Conservation (phyloP, 2,329 filamentous ascomycete species). For the Xylaria sp. region DNA sequence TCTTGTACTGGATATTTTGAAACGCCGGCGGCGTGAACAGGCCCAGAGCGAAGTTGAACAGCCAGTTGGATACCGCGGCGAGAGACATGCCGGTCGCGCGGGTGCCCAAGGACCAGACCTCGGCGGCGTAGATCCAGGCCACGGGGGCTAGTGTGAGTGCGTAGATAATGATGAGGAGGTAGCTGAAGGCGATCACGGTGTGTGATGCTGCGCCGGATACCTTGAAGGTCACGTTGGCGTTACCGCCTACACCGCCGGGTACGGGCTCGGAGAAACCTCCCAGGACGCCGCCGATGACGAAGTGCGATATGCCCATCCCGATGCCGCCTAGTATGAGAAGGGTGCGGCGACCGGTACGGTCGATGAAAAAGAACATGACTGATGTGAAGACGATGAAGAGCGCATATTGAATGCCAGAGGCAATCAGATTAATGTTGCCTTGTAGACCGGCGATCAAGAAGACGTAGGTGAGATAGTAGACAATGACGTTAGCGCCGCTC, state of each 20-base stretch:
- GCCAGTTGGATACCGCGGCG: constrained; percentile 58
- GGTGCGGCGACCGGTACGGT: constrained; percentile 64
- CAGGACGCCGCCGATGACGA: constrained; percentile 59
- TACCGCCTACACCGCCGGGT: constrained; percentile 52
- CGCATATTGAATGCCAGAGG: constrained; percentile 61
- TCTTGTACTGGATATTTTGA: constrained; percentile 61
- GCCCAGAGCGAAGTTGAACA: constrained; percentile 66
- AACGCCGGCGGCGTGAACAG: constrained; percentile 64
- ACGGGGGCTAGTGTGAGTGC: constrained; percentile 67
- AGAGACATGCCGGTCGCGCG: constrained; percentile 65
- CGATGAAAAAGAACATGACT: constrained; percentile 58
- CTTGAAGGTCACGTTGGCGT: constrained; percentile 58
- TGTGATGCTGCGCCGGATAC: constrained; percentile 61
- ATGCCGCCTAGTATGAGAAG: constrained; percentile 69
- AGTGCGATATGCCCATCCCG: constrained; percentile 68
- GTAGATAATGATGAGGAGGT: constrained; percentile 68
- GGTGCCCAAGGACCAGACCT: constrained; percentile 67
- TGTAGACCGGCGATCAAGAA: constrained; percentile 63
- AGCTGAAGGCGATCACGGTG: constrained; percentile 69
- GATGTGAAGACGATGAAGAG: constrained; percentile 56
- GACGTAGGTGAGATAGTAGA: constrained; percentile 66
- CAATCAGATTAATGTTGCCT: constrained; percentile 58
- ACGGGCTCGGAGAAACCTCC: constrained; percentile 51
- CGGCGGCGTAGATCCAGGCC: constrained; percentile 69
- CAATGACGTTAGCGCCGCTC: constrained; percentile 58